A percentile compares a stretch with the other conserved stretches of the same genome.
Evolutionary conservation across 2,329 filamentous ascomycete species (phyloP).

Genomic region (Apiospora koreana): DNA sequence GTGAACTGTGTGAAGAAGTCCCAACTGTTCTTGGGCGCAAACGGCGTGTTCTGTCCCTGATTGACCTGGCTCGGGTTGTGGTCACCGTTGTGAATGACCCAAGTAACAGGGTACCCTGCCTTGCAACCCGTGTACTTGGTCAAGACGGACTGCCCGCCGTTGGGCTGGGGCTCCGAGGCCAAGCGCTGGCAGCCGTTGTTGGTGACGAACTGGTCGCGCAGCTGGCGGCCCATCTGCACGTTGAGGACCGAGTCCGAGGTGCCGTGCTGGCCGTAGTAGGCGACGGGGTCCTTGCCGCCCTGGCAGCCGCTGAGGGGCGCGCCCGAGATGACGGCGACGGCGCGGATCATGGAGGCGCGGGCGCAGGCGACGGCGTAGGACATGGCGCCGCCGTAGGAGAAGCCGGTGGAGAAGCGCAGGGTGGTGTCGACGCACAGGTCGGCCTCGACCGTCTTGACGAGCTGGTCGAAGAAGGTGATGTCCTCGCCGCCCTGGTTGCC

Average conservation of each 20-base stretch:
- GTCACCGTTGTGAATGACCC: conserved; percentile 24
- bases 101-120: conserved; percentile 22
- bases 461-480: conserved; percentile 34
- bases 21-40: conserved; percentile 23
- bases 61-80: conserved; percentile 23
- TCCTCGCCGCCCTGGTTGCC: conserved; percentile 38
- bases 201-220: conserved; percentile 38
- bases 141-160: conserved; percentile 16
- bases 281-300: conserved; percentile 35
- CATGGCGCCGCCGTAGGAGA: conserved; percentile 40
- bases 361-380: conserved; percentile 38
- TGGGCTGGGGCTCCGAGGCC: conserved; percentile 15
- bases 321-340: conserved; percentile 34
- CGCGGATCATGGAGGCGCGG: conserved; percentile 30
- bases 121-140: conserved; percentile 20
- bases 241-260: conserved; percentile 36
- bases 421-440: conserved; percentile 37
- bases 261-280: conserved; percentile 35
- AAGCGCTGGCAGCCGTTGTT: conserved; percentile 36
- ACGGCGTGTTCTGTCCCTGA: conserved; percentile 15
- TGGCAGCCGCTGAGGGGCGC: conserved; percentile 31
- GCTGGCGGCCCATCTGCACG: conserved; percentile 30
- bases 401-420: conserved; percentile 37
- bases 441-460: conserved; percentile 33
- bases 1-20: conserved; percentile 22